A percentile compares a stretch with the other conserved stretches of the same genome.
Conservation (phyloP, 345 rosid species). For the Citrus reticulata region DNA sequence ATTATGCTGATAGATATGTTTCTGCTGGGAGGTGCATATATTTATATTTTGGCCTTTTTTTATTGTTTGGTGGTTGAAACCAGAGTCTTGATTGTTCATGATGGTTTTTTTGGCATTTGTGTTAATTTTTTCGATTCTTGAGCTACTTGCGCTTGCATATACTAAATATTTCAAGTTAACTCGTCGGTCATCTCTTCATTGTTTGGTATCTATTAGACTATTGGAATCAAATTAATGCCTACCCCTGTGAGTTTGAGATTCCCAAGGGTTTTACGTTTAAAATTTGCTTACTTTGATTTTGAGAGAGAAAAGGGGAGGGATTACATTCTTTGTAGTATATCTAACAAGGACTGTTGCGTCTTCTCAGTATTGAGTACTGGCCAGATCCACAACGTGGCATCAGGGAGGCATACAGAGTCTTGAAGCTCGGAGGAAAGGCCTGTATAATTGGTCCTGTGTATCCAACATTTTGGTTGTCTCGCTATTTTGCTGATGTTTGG, state of each 20-base stretch:
- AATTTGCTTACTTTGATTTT: background rate
- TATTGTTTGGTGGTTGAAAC: background rate
- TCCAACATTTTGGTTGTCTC: conserved; percentile 96
- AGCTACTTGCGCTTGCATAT: background rate
- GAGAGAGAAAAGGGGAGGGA: background rate
- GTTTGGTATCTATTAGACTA: background rate
- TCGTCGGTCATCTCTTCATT: background rate
- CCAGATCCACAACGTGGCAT: conserved; percentile 99
- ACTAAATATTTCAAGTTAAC: background rate
- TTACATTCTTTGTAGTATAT: conserved; percentile 6
- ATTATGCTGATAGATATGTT: conserved; percentile 91
- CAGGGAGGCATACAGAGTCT: conserved; percentile 91
- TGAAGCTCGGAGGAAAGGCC: conserved; percentile 91
- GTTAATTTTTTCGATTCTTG: background rate
- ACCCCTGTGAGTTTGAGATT: background rate
- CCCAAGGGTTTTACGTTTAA: background rate
- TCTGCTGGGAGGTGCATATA: conserved; percentile 85
- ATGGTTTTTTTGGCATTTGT: conserved; percentile 3
- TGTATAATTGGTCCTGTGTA: conserved; percentile 94
- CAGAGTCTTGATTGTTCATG: background rate
- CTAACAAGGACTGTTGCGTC: conserved; percentile 9
- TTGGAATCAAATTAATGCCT: background rate
- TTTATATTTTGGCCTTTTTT: background rate
- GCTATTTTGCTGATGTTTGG: conserved; percentile 97
- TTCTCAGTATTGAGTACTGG: conserved; percentile 95